Evolutionary conservation across 805 yeast species (phyloP).

Genomic region (Kodamaea fukazawae): DNA sequence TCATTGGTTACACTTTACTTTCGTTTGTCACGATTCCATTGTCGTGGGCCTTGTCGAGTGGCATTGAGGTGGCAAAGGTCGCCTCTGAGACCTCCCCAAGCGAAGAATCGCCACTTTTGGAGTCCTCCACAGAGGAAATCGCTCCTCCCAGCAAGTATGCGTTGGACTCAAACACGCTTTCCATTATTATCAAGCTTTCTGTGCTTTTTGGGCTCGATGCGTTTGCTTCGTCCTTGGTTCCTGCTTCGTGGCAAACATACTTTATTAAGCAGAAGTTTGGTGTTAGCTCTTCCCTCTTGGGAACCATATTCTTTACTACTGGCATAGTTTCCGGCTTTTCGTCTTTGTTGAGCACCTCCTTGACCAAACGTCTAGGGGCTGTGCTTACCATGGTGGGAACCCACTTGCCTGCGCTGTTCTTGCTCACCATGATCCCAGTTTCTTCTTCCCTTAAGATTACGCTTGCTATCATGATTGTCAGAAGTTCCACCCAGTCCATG

Average conservation of each 20-base stretch:
- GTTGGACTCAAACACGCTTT: slow-evolving; percentile 13
- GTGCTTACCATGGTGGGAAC: slow-evolving; percentile 44
- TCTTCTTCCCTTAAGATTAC: slow-evolving; percentile 33
- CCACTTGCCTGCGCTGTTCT: slow-evolving; percentile 43
- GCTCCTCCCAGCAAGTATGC: neutral
- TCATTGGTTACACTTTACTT: slow-evolving; percentile 23
- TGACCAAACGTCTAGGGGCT: slow-evolving; percentile 45
- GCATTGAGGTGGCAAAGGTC: slow-evolving; percentile 14
- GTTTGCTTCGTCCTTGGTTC: slow-evolving; percentile 43
- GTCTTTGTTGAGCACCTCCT: slow-evolving; percentile 41
- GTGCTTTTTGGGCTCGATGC: slow-evolving; percentile 42
- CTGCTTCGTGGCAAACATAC: slow-evolving; percentile 46
- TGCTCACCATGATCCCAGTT: slow-evolving; percentile 38
- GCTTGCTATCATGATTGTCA: slow-evolving; percentile 28
- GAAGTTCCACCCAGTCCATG: slow-evolving; percentile 45
- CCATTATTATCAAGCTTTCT: slow-evolving; percentile 32
- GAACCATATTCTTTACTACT: slow-evolving; percentile 38
- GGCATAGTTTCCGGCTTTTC: slow-evolving; percentile 38
- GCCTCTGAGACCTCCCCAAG: slow-evolving; percentile 6
- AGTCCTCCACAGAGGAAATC: neutral
- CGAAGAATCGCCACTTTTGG: slow-evolving; percentile 15
- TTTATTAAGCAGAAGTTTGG: slow-evolving; percentile 39
- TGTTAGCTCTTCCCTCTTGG: slow-evolving; percentile 33
- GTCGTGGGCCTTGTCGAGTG: slow-evolving; percentile 15
- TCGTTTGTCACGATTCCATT: slow-evolving; percentile 18